Evolutionary conservation across 805 yeast species (phyloP), one percentile per base, ranked within the genome.

Genomic region (Hermanozyma aechmeae): DNA sequence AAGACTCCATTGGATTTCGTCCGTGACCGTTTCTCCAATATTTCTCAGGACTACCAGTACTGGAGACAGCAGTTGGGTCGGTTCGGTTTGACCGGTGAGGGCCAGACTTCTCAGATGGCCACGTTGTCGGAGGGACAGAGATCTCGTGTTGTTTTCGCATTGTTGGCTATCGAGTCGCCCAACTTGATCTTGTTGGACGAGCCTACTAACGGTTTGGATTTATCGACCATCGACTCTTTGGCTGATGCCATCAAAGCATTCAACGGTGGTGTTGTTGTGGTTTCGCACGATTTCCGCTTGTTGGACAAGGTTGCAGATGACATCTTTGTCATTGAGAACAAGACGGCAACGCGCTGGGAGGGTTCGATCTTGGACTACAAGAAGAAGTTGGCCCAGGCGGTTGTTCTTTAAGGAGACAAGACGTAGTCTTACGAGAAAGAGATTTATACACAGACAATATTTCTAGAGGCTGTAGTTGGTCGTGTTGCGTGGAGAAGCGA

Each of bases 181-280:
- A 92, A 92, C 65, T 84, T 92, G 59, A 69, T 92, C 49, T 68
- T 92, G 55, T 71, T 92, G 65, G 98, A 92, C 71, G 98, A 92
- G 79, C 98, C 98, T 75, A 92, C 98, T 44, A 92, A 92, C 73
- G 97, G 97, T 73, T 71, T 92, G 62, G 98, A 92, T 71, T 89
- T 92, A 49, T 86, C 96, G 51, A 87, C 98, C 29, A 92, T 92
- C 55, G 98, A 92, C 64, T 92, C 98, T 25, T 71, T 92, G 50
- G 98, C 96, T 30, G 94, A 81, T 33, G 98, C 98, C 41, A 89
- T 92, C 56, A 79, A 86, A 43, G 80, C 75, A 18, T 92, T 83
- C 72, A 82, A 79, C 54, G 98, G 98, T 65, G 98, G 98, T 73
- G 96, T 89, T 31, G 94, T 86, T 43, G 95, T 92, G 35, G 98